Conservation (phyloP, 192 early-diverging fungal genomes). For the Rhizophlyctis rosea region DNA sequence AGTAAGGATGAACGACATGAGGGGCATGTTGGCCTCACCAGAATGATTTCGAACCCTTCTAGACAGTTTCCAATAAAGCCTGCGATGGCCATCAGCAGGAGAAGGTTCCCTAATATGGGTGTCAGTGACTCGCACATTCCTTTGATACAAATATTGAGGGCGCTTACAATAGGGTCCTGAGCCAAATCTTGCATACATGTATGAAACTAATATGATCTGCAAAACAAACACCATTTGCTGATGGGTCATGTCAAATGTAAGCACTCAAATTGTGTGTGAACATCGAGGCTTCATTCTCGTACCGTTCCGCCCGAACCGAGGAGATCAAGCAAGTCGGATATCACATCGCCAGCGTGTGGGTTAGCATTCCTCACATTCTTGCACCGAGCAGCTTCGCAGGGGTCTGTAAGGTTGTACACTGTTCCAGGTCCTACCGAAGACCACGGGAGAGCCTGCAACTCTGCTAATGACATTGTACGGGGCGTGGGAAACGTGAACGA, state of each 20-base stretch:
- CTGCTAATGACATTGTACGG: too few species aligned
- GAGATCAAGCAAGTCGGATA: neutral
- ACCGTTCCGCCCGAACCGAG: neutral
- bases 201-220: neutral
- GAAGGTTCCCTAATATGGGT: neutral
- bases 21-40: neutral
- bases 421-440: too few species aligned
- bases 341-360: neutral
- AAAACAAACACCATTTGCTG: slow-evolving; percentile 3
- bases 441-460: too few species aligned
- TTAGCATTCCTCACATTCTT: too few species aligned
- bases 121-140: neutral
- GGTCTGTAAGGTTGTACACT: too few species aligned
- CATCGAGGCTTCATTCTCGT: too few species aligned
- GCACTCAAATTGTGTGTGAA: too few species aligned
- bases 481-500: too few species aligned
- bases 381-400: too few species aligned
- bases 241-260: too few species aligned
- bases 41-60: neutral
- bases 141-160: neutral
- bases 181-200: neutral
- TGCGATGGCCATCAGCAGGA: neutral
- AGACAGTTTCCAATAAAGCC: neutral
- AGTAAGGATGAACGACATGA: neutral
- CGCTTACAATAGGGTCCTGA: neutral